These are phyloP conservation scores for Solanum gandarillasii DNA, from an alignment of 257 asterid species.

Conservation along the genomic window DNA sequence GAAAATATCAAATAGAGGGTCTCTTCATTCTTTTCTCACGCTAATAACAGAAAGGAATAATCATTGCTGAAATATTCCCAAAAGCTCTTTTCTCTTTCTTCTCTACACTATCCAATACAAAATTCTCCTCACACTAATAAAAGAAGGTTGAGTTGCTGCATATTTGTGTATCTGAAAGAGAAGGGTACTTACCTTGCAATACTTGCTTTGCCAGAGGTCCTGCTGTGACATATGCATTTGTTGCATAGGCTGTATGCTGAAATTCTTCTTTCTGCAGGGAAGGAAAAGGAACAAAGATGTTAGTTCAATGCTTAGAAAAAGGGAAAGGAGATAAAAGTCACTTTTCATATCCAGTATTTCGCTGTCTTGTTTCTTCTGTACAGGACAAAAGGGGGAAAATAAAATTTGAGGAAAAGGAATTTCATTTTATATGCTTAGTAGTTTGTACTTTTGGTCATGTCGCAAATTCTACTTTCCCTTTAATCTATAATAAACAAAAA, in stretches of 20 bases:
- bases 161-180: neutral
- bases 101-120: neutral
- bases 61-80: neutral
- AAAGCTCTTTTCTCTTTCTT: neutral
- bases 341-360: neutral
- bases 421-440: neutral
- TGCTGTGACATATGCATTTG: conserved; percentile 80
- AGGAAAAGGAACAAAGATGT: neutral
- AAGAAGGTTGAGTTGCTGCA: neutral
- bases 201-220: conserved; percentile 83
- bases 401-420: neutral
- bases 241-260: conserved; percentile 90
- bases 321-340: neutral
- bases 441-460: neutral
- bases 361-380: neutral
- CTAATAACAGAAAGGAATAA: neutral
- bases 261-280: conserved; percentile 87
- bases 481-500: neutral
- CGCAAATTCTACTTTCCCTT: neutral
- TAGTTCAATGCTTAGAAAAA: neutral
- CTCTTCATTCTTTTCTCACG: neutral
- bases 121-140: neutral
- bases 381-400: neutral
- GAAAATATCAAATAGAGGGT: neutral
- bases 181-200: conserved; percentile 51